Percentiles rank a stretch among this genome's conserved stretches.
Evolutionary conservation across 23 red algal species (phyloP).

Genomic region (Rhodosorus marinus): DNA sequence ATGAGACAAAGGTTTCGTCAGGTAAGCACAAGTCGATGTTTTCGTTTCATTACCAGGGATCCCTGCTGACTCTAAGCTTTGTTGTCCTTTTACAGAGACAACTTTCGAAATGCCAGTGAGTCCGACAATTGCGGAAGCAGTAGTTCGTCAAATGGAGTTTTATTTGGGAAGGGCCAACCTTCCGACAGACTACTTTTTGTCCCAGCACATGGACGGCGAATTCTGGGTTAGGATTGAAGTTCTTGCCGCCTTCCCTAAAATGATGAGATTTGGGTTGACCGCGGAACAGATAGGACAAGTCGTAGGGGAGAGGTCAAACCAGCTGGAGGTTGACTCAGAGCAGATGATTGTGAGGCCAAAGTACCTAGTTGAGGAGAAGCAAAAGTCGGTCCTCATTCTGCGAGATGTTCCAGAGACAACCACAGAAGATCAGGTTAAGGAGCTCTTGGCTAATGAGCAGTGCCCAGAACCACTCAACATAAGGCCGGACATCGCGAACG

Average conservation of each 20-base stretch:
- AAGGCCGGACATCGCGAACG: neutral
- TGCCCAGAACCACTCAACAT: neutral
- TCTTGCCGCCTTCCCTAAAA: constrained; percentile 56
- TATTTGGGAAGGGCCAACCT: constrained; percentile 73
- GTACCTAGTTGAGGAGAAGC: neutral
- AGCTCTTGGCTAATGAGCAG: neutral
- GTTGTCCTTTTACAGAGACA: too few species aligned
- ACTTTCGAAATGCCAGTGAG: too few species aligned
- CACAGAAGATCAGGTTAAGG: neutral
- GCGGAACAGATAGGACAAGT: neutral
- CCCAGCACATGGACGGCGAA: constrained; percentile 42
- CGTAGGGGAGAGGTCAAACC: neutral
- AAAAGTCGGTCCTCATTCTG: neutral
- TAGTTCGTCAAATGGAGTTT: constrained; percentile 72
- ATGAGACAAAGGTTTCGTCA: too few species aligned
- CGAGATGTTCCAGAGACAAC: neutral
- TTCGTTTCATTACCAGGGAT: too few species aligned
- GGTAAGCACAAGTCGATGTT: too few species aligned
- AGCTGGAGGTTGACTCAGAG: neutral
- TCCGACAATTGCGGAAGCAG: too few species aligned
- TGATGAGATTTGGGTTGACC: constrained; percentile 18
- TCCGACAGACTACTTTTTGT: constrained; percentile 41
- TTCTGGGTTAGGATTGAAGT: constrained; percentile 57
- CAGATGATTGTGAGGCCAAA: neutral
- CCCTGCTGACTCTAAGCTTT: too few species aligned